Conservation (phyloP, 202 grass and related monocot species). For the Brachypodium distachyon region DNA sequence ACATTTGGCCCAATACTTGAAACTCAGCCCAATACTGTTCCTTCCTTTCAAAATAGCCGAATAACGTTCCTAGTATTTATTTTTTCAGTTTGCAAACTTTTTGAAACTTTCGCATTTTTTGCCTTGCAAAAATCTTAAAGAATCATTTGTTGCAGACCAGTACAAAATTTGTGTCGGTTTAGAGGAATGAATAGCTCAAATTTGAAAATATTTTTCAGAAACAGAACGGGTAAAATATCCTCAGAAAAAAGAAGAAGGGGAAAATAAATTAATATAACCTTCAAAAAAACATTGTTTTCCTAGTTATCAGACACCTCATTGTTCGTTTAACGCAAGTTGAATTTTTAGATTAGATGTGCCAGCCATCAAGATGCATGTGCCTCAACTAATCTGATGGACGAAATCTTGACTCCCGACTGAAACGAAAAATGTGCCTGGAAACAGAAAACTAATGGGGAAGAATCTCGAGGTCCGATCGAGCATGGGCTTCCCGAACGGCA, state of each 20-base stretch:
- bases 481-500: not conserved
- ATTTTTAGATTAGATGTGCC: not conserved
- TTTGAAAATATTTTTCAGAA: no score
- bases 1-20: not conserved
- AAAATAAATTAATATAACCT: no score
- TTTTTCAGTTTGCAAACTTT: no score
- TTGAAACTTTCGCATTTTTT: not conserved
- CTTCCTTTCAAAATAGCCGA: no score
- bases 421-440: not conserved
- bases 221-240: no score
- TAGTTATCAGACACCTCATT: not conserved
- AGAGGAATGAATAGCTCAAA: no score
- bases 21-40: not conserved
- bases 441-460: not conserved
- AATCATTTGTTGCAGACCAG: no score
- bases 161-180: no score
- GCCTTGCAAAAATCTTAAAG: no score
- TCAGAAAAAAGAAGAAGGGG: no score
- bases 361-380: not conserved
- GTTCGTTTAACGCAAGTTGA: not conserved
- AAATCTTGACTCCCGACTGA: not conserved
- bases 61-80: no score
- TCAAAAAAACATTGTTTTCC: not conserved
- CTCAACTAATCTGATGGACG: not conserved
- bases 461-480: not conserved